A percentile compares a stretch with the other conserved stretches of the same genome.
Evolutionary conservation across 1,284 basidiomycete genomes (phyloP).

Genomic region (Marasmius fiardii): DNA sequence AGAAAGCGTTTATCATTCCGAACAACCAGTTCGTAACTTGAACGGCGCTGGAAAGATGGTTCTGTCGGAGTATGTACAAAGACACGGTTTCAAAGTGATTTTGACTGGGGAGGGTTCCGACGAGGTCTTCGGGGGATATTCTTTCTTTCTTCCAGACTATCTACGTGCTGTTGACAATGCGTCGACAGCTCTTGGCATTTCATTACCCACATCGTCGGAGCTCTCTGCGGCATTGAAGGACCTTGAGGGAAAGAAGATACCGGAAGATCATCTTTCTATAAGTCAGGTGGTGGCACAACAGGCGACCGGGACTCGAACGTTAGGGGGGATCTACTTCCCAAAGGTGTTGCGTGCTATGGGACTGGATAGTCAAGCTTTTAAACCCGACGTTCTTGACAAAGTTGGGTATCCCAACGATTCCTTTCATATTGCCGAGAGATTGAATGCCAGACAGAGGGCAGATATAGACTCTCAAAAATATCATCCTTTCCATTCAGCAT

Average conservation of each 20-base stretch:
- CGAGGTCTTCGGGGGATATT: conserved; percentile 18
- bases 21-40: conserved; percentile 12
- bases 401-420: conserved; percentile 10
- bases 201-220: conserved; percentile 12
- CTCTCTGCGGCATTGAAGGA: conserved; percentile 3
- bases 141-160: conserved; percentile 14
- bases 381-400: background rate
- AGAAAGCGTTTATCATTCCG: conserved; percentile 13
- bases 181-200: conserved; percentile 8
- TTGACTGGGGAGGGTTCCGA: conserved; percentile 19
- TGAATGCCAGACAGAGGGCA: conserved; percentile 6
- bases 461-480: conserved; percentile 10
- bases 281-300: conserved; percentile 1
- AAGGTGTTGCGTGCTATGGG: conserved; percentile 4
- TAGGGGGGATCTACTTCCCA: conserved; percentile 12
- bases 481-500: conserved; percentile 14
- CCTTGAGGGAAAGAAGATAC: conserved; percentile 2
- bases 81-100: conserved; percentile 18
- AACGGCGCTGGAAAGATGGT: conserved; percentile 16
- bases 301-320: conserved; percentile 5
- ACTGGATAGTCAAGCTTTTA: background rate
- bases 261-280: conserved; percentile 11
- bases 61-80: conserved; percentile 13
- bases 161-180: conserved; percentile 14
- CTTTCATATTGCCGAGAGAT: conserved; percentile 10